Conservation (phyloP, 1,284 basidiomycete species). For the Leccinum griseonigrum region DNA sequence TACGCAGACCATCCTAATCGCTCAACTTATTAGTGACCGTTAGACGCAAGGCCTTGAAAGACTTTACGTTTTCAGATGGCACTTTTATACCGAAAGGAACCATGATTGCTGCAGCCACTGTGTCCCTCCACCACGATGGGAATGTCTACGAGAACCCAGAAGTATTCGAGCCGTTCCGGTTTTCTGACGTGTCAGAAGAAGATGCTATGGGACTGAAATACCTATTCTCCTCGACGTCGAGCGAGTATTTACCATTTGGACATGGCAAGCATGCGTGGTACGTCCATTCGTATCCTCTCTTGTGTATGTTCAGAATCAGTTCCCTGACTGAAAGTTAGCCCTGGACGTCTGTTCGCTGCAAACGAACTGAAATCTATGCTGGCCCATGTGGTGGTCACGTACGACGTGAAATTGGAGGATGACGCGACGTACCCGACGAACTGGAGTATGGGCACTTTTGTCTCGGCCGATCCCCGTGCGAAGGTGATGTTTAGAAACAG, state of each 20-base stretch:
- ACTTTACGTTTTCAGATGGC: constrained; percentile 42
- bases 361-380: constrained; percentile 31
- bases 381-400: constrained; percentile 29
- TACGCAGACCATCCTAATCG: background rate
- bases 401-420: constrained; percentile 31
- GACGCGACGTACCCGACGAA: constrained; percentile 23
- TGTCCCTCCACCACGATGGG: constrained; percentile 28
- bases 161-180: constrained; percentile 36
- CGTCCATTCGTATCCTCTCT: background rate
- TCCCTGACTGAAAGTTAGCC: background rate
- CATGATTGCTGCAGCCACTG: constrained; percentile 22
- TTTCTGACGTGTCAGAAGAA: constrained; percentile 17
- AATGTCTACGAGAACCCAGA: constrained; percentile 24
- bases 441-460: background rate
- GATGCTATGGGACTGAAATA: constrained; percentile 15
- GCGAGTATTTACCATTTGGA: constrained; percentile 14
- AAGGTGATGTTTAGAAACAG: constrained; percentile 22
- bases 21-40: constrained; percentile 26
- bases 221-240: constrained; percentile 14
- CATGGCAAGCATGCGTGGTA: constrained; percentile 19
- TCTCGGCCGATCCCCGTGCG: background rate
- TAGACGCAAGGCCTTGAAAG: constrained; percentile 33
- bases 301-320: background rate
- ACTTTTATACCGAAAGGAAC: constrained; percentile 39
- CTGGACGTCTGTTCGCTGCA: constrained; percentile 14